Evolutionary conservation across 805 yeast species (phyloP).

Genomic region (Yamadazyma phyllophila): DNA sequence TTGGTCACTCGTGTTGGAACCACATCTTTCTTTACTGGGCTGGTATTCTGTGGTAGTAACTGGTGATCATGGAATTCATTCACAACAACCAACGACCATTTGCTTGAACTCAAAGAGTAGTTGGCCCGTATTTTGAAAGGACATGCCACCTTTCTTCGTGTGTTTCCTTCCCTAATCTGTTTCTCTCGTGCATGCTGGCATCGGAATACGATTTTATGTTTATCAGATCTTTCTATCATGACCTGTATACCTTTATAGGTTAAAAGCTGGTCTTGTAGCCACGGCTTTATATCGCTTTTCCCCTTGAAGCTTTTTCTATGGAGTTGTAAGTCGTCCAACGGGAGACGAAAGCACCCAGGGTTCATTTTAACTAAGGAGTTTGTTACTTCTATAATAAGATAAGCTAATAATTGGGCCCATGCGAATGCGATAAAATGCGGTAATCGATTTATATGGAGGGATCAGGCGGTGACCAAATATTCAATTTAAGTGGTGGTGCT

Average conservation of each 20-base stretch:
- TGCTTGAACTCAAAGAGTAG: conserved; percentile 47
- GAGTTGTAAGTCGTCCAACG: conserved; percentile 8
- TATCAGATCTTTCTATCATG: conserved; percentile 63
- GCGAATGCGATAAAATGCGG: neutral
- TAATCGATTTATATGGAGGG: neutral
- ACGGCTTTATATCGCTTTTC: conserved; percentile 56
- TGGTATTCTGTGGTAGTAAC: neutral
- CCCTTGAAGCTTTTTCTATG: conserved; percentile 17
- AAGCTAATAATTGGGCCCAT: neutral
- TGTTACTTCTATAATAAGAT: neutral
- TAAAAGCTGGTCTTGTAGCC: conserved; percentile 49
- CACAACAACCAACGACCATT: conserved; percentile 61
- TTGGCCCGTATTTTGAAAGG: conserved; percentile 69
- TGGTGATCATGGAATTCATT: conserved; percentile 59
- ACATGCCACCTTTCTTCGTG: conserved; percentile 40
- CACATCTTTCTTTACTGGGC: neutral
- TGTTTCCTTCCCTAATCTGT: conserved; percentile 15
- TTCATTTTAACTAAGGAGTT: neutral
- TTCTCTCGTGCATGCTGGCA: conserved; percentile 39
- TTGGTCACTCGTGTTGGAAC: neutral
- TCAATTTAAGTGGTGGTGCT: neutral
- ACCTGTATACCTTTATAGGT: conserved; percentile 50
- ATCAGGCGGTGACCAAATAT: neutral
- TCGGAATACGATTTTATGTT: conserved; percentile 57
- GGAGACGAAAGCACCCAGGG: conserved; percentile 1